Evolutionary conservation across 768 basidiomycete genomes (phyloP), one percentile per base, ranked within the genome.

Genomic region (Rhodosporidiobolus odoratus): DNA sequence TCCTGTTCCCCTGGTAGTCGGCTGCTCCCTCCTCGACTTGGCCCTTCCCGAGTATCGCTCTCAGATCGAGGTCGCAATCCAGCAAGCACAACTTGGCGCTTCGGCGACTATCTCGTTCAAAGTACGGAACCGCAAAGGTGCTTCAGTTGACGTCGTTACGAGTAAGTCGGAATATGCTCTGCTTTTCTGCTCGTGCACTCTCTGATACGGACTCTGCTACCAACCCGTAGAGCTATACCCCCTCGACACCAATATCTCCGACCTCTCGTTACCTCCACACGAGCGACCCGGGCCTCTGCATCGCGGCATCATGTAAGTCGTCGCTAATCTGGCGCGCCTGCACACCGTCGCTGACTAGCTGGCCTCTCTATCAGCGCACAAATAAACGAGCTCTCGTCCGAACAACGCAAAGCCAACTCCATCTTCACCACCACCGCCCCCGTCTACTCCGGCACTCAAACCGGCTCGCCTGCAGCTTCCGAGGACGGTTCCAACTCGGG

Each of bases 131-230:
- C 72, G 75, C 17, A 76, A 77, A 21, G 78, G 80, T 0, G 69
- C 66, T 4, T 60, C 63, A 38, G 66, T 77, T 65, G 78, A 81
- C n/a, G 81, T 81, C 62, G 76, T 79, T 23, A 78, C 81, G 15
- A 76, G 73, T 74, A 35, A 41, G 68, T 32, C 25, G n/a, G n/a
- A n/a, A n/a, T n/a, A n/a, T 10, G 6, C 21, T 38, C 52, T 34
- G 2, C 25, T 13, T 34, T 21, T 25, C 12, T 13, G 10, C 32
- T 4, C 10, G 65, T 53, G 15, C 25, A 23, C 13, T 0, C 19
- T 5, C n/a, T 21, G 10, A 34, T 10, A 45, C 59, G n/a, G 58
- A 60, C n/a, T 17, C 16, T 45, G 9, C 15, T 30, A 0, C 17
- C 38, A 8, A 0, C 15, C 16, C 21, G 7, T 65, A 73, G 72